These are phyloP conservation scores for Chamaenerion angustifolium DNA, from an alignment of 345 rosid genomes.

Conservation along the genomic window DNA sequence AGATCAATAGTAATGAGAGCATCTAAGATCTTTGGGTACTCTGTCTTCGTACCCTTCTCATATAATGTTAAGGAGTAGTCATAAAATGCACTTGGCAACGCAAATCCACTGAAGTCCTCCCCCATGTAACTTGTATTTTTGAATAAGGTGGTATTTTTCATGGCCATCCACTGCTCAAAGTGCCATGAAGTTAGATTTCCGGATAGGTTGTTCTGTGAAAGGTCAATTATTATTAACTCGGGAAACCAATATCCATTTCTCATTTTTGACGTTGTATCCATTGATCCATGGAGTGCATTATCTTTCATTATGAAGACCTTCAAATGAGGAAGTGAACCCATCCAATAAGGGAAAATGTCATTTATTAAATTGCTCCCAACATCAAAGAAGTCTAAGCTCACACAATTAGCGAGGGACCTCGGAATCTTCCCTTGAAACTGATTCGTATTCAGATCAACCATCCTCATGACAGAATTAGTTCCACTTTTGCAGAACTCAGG, in stretches of 20 bases:
- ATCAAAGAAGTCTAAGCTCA: not conserved
- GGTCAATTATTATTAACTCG: not conserved
- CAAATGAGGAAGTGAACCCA: constrained; percentile 1
- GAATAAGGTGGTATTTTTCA: not conserved
- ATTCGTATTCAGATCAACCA: constrained; percentile 11
- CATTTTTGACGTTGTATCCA: not conserved
- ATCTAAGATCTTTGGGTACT: no score
- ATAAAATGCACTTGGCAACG: no score
- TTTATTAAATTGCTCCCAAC: not conserved
- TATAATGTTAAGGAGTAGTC: no score
- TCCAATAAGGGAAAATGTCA: constrained; percentile 7
- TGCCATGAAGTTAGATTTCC: not conserved
- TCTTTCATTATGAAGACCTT: constrained; percentile 6
- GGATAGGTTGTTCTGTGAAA: not conserved
- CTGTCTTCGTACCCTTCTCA: no score
- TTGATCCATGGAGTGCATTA: constrained; percentile 4
- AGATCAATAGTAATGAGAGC: no score
- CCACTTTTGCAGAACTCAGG: not conserved
- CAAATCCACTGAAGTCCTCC: no score
- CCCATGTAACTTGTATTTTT: no score
- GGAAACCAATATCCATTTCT: not conserved
- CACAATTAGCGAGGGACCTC: constrained; percentile 2
- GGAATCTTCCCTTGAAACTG: constrained; percentile 8
- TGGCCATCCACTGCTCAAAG: constrained; percentile 2
- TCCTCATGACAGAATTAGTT: not conserved